Evolutionary conservation across 2,329 filamentous ascomycete species (phyloP), one percentile per base, ranked within the genome.

Genomic region (Akanthomyces lecanii): DNA sequence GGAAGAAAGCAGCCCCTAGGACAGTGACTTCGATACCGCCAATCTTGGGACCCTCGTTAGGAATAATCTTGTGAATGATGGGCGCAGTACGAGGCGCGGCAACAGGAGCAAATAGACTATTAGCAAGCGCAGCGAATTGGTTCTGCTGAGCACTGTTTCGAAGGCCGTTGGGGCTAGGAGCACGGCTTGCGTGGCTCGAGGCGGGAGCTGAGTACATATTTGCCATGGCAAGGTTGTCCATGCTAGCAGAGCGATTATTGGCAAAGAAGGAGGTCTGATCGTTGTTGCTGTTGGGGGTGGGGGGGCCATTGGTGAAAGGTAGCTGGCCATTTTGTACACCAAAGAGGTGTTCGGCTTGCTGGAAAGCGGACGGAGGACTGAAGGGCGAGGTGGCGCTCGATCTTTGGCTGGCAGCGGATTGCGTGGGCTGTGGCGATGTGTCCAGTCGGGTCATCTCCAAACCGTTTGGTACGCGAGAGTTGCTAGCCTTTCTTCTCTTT

Each of bases 11-110:
- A 66, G 87, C 90, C 21, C 93, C 92, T 10, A 96, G 80, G 62
- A 95, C 85, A 0, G 91, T 94, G 3, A 97, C 91, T 73, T 97
- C 92, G 59, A 91, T 92, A 48, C 92, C 92, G 64, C 92, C 92
- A 42, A 85, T 86, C 64, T 88, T 90, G 7, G 92, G 90, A 0
- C 92, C 92, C 73, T 96, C 90, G 36, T 83, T 84, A 0, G 93
- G 92, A 42, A 95, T 91, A 65, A 97, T 82, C 73, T 93, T 94
- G 72, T 91, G 88, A 25, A 96, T 94, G 21, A 88, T 85, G 2
- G 83, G 79, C 12, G 76, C 72, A 1, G 68, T 62, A 36, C 82
- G 77, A n/a, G 81, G 77, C 50, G 81, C 78, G 8, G 74, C 75
- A 33, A 85, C 72, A 33, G 84, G 79, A 23, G 75, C 73, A 73